phyloP scores from a whole-genome alignment of 192 early-diverging fungal species.

The Coemansia sp. region DNA sequence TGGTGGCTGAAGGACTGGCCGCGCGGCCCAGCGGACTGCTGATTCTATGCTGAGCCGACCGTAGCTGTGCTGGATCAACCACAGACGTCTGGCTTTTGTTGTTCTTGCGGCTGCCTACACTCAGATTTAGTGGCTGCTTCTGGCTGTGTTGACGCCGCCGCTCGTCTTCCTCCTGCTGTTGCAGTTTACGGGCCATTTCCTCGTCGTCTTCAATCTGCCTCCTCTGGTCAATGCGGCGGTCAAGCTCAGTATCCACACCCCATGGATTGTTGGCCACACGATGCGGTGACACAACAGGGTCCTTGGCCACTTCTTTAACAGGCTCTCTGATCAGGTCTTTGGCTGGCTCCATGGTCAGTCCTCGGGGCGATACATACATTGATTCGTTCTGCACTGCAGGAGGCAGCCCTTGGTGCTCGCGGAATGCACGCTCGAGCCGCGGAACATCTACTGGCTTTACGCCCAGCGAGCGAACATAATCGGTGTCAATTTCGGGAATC shows the following conservation, averaged over 20 bases:
- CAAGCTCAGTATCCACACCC: slow-evolving; percentile 51
- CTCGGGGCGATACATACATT: slow-evolving; percentile 3
- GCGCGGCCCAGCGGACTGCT: slow-evolving; percentile 16
- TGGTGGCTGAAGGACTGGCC: not conserved
- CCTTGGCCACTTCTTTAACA: not conserved
- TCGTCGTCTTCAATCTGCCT: slow-evolving; percentile 78
- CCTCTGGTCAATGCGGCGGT: slow-evolving; percentile 41
- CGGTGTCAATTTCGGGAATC: slow-evolving; percentile 72
- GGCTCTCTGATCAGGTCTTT: not conserved
- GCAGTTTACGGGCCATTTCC: slow-evolving; percentile 75
- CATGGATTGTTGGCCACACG: slow-evolving; percentile 43
- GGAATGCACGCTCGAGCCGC: slow-evolving; percentile 63
- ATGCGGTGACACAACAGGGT: slow-evolving; percentile 12
- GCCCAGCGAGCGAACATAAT: slow-evolving; percentile 73
- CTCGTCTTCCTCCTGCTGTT: slow-evolving; percentile 68
- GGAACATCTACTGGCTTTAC: slow-evolving; percentile 84
- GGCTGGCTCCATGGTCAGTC: slow-evolving; percentile 12
- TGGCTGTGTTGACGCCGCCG: slow-evolving; percentile 3
- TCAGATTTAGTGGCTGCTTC: slow-evolving; percentile 46
- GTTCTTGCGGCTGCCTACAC: slow-evolving; percentile 29
- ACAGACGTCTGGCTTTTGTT: slow-evolving; percentile 28
- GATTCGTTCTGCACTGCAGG: not conserved
- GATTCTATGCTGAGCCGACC: slow-evolving; percentile 42
- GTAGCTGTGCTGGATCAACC: slow-evolving; percentile 50
- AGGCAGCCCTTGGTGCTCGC: slow-evolving; percentile 47